Base-by-base conservation (phyloP, 345 rosid species). In the Eutrema yunnanense region DNA sequence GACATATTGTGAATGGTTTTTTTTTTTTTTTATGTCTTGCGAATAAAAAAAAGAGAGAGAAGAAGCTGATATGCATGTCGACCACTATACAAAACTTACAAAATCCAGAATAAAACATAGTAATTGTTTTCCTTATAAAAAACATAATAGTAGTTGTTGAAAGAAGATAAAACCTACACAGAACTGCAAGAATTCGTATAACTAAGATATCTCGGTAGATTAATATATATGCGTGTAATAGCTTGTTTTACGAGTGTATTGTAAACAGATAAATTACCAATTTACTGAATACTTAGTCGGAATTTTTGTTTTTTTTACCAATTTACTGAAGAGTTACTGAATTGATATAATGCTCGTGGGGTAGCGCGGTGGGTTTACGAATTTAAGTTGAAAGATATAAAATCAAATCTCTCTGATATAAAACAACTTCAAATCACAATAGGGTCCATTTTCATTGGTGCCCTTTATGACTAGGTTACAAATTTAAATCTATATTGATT, bases 391-490 rank as follows among this genome's bases (percentile, higher is more conserved):
- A 65, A 63, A 22, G 26, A 52, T 72, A 55, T 52, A 13, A 69
- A 44, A n/a, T 56, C 56, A 3, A 48, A 38, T 47, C 13, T 47
- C 13, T 22, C 16, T 3, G 33, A 8, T 57, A 46, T 65, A 56
- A 57, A 73, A 73, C 37, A 58, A 59, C 14, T 40, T 53, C 6
- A 40, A 52, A 67, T 52, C 57, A 67, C 38, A 29, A 67, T 53
- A 67, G 62, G 73, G 73, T 69, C 73, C 73, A 69, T 57, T 69
- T 26, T 57, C 3, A 66, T 14, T 51, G 58, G 6, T 75, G 33
- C 56, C 19, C 44, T 60, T 68, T 68, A 68, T 44, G 58, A 46
- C 68, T 75, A 75, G 63, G 69, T 75, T 68, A 54, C 79, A 61
- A 62, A 10, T 68, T 44, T 68, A 52, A 61, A 61, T 36, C 19